Evolutionary conservation across 1,139 yeast species (phyloP).

Genomic region (Candida anutae): DNA sequence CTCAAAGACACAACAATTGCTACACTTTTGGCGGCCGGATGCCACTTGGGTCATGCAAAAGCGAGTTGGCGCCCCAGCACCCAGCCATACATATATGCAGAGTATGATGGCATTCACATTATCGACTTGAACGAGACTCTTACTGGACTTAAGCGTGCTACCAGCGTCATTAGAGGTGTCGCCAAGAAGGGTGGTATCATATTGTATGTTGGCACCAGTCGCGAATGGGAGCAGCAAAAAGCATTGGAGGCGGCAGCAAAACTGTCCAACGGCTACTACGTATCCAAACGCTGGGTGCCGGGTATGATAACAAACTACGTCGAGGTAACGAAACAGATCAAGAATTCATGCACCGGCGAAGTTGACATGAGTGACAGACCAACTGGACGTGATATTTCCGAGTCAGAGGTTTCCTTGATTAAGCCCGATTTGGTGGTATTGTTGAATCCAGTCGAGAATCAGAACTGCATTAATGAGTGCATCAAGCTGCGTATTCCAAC

Average conservation of each 20-base stretch:
- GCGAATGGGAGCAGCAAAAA: conserved; percentile 59
- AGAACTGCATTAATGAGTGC: conserved; percentile 78
- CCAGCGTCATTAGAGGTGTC: conserved; percentile 71
- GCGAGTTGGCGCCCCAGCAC: conserved; percentile 76
- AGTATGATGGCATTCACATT: conserved; percentile 79
- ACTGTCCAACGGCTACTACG: conserved; percentile 73
- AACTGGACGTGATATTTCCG: conserved; percentile 48
- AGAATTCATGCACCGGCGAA: conserved; percentile 47
- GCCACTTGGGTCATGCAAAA: conserved; percentile 87
- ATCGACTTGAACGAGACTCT: conserved; percentile 85
- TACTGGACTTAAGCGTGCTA: conserved; percentile 66
- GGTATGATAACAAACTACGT: conserved; percentile 87
- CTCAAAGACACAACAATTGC: conserved; percentile 55
- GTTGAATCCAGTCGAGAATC: conserved; percentile 82
- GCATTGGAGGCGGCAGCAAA: conserved; percentile 75
- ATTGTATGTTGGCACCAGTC: conserved; percentile 76
- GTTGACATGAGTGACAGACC: conserved; percentile 35
- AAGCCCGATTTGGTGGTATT: conserved; percentile 87
- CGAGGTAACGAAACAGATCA: conserved; percentile 69
- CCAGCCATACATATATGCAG: conserved; percentile 83
- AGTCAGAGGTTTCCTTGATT: conserved; percentile 34
- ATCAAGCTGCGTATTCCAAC: conserved; percentile 81
- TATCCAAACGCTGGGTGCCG: conserved; percentile 85
- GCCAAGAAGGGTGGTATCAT: conserved; percentile 80
- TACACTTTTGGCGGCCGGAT: conserved; percentile 82